phyloP scores from a whole-genome alignment of 495 filamentous ascomycete genomes.

The Xylaria telfairii region DNA sequence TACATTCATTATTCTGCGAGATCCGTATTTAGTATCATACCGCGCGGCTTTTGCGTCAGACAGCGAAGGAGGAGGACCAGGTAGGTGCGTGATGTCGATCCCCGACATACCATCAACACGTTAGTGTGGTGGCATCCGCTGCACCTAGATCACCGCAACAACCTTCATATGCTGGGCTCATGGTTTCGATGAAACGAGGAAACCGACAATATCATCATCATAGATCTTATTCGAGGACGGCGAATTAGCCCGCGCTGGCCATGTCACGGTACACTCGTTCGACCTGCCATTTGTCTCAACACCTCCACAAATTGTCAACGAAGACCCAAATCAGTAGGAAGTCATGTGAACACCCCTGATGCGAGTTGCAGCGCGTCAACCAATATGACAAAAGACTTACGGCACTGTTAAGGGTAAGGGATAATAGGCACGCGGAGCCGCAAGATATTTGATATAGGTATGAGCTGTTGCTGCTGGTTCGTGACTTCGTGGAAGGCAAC shows the following conservation, averaged over 20 bases:
- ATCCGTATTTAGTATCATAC: neutral
- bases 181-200: neutral
- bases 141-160: neutral
- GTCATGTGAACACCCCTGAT: conserved; percentile 10
- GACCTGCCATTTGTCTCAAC: neutral
- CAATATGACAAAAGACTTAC: neutral
- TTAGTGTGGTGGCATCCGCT: conserved; percentile 12
- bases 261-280: neutral
- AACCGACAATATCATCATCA: neutral
- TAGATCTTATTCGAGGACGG: neutral
- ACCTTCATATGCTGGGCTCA: neutral
- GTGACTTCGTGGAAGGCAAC: conserved; percentile 16
- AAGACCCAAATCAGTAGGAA: neutral
- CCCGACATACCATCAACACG: conserved; percentile 9
- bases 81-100: conserved; percentile 6
- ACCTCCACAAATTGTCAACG: neutral
- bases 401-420: neutral
- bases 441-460: neutral
- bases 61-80: neutral
- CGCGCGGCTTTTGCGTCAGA: neutral
- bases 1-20: neutral
- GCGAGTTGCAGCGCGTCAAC: neutral
- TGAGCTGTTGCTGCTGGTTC: neutral
- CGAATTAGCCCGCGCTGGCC: neutral
- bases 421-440: conserved; percentile 5